Percentiles rank a stretch among this genome's conserved stretches.
Conservation (phyloP, 306 rosid species). For the Medicago truncatula region DNA sequence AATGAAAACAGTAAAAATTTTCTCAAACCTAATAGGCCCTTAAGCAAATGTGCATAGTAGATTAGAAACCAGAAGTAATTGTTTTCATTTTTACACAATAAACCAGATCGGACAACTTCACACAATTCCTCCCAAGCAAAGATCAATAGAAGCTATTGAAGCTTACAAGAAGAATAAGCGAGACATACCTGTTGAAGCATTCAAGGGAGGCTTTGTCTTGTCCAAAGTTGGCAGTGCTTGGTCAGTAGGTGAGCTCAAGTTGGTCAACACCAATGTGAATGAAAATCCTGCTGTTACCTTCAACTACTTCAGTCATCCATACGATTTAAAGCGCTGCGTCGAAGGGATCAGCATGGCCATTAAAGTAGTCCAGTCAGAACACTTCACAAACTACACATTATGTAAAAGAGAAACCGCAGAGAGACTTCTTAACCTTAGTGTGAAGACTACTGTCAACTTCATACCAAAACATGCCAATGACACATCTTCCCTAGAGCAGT, state of each 20-base stretch:
- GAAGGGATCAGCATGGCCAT: conserved; percentile 68
- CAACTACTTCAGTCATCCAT: conserved; percentile 89
- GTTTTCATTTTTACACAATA: conserved; percentile 31
- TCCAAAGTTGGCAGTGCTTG: conserved; percentile 75
- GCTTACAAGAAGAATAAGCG: conserved; percentile 56
- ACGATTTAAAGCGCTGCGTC: conserved; percentile 81
- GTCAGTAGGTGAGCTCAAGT: conserved; percentile 74
- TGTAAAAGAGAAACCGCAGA: conserved; percentile 53
- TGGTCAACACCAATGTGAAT: conserved; percentile 66
- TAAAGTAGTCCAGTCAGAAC: conserved; percentile 66
- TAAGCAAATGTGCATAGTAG: background rate
- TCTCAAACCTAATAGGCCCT: background rate
- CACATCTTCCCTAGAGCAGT: conserved; percentile 75
- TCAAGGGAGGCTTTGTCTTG: conserved; percentile 87
- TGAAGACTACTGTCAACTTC: conserved; percentile 78
- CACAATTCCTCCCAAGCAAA: conserved; percentile 89
- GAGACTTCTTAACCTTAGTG: conserved; percentile 68
- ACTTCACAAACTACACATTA: conserved; percentile 70
- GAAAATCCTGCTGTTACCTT: conserved; percentile 86
- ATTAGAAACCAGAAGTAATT: conserved; percentile 22
- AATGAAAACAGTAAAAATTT: background rate
- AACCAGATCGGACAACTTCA: conserved; percentile 92
- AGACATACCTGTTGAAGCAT: conserved; percentile 76
- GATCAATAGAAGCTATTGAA: conserved; percentile 71
- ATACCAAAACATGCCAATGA: conserved; percentile 75